Evolutionary conservation across 345 rosid species (phyloP).

Genomic region (Schrenkiella parvula): DNA sequence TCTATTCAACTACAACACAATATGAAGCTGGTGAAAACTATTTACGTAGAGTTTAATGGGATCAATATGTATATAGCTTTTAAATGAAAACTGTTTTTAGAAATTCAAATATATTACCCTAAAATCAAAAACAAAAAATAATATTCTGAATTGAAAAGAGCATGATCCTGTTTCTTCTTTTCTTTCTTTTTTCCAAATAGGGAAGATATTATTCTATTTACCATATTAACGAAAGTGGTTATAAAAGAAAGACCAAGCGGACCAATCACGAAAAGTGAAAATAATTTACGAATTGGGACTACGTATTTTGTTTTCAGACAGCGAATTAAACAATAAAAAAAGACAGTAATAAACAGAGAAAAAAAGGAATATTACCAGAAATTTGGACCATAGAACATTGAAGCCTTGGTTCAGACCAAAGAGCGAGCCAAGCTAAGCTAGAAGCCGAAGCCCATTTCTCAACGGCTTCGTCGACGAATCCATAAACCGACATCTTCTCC

Average conservation of each 20-base stretch:
- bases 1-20: not conserved
- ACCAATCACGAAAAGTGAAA: not conserved
- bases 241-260: not conserved
- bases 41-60: not conserved
- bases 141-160: not conserved
- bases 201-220: not conserved
- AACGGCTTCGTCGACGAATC: constrained; percentile 71
- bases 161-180: not conserved
- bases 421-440: constrained; percentile 59
- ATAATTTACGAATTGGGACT: not conserved
- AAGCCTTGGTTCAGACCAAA: constrained; percentile 67
- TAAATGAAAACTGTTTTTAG: not conserved
- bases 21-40: not conserved
- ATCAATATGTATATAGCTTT: not conserved
- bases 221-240: not conserved
- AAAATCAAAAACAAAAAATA: not conserved
- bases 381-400: constrained; percentile 66
- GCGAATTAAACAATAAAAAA: not conserved
- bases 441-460: constrained; percentile 83
- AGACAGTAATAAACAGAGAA: not conserved
- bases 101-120: not conserved
- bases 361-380: constrained; percentile 41
- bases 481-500: constrained; percentile 63
- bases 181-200: not conserved
- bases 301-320: not conserved